A percentile compares a stretch with the other conserved stretches of the same genome.
Evolutionary conservation across 2,329 filamentous ascomycete genomes (phyloP).

Genomic region (Ophiocordyceps camponoti-rufipedis): DNA sequence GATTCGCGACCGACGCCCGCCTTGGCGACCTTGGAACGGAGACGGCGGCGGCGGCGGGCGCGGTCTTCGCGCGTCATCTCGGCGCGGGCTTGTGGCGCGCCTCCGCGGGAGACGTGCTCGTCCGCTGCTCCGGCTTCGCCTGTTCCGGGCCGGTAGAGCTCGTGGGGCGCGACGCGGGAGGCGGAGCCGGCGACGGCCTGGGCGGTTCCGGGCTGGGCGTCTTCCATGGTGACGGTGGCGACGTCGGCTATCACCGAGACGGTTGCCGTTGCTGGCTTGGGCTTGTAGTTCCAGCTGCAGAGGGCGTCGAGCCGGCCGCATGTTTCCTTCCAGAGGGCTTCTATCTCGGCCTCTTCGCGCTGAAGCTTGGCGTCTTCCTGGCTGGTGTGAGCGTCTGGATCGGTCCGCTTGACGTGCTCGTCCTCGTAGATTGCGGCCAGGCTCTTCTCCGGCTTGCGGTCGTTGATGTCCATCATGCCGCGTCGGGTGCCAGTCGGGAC

Average conservation of each 20-base stretch:
- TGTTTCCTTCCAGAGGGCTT: slow-evolving; percentile 66
- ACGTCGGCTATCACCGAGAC: slow-evolving; percentile 81
- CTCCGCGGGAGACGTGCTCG: slow-evolving; percentile 62
- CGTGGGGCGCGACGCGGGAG: slow-evolving; percentile 78
- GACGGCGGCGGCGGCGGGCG: slow-evolving; percentile 52
- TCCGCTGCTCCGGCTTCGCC: slow-evolving; percentile 43
- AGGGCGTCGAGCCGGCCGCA: slow-evolving; percentile 70
- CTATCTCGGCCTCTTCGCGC: slow-evolving; percentile 70
- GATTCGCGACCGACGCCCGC: slow-evolving; percentile 28
- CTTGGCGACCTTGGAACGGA: slow-evolving; percentile 74
- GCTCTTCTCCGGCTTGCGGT: slow-evolving; percentile 71
- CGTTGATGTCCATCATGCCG: slow-evolving; percentile 65
- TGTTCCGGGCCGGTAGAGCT: slow-evolving; percentile 73
- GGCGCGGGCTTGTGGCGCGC: slow-evolving; percentile 58
- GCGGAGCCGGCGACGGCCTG: slow-evolving; percentile 49
- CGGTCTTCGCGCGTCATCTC: slow-evolving; percentile 86
- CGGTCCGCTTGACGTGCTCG: slow-evolving; percentile 62
- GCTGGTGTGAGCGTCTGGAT: slow-evolving; percentile 65
- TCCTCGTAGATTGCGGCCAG: slow-evolving; percentile 90
- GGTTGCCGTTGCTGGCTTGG: slow-evolving; percentile 62
- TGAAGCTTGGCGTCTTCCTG: slow-evolving; percentile 65
- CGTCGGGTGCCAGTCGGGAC: slow-evolving; percentile 43
- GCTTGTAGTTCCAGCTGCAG: slow-evolving; percentile 89
- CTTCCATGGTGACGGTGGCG: slow-evolving; percentile 86
- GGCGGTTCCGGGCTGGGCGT: slow-evolving; percentile 72